Conservation (phyloP, 2,329 filamentous ascomycete genomes). For the Claviceps maximensis region DNA sequence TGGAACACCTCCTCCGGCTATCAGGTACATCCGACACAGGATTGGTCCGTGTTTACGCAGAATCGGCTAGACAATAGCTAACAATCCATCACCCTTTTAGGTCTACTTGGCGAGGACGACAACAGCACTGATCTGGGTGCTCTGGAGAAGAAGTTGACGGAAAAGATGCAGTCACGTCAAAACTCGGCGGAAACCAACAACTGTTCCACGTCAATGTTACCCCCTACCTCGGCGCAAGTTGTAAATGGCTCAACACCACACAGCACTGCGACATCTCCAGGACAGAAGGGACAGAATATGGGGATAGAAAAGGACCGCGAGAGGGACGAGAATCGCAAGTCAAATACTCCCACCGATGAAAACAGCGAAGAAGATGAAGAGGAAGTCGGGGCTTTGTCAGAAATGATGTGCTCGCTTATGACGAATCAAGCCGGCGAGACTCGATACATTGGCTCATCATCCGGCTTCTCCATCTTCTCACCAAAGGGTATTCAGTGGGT, state of each 20-base stretch:
- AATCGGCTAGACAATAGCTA: background rate
- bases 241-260: constrained; percentile 33
- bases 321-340: constrained; percentile 21
- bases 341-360: constrained; percentile 24
- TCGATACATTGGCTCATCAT: constrained; percentile 94
- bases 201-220: constrained; percentile 36
- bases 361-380: constrained; percentile 37
- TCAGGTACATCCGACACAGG: constrained; percentile 39
- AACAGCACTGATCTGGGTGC: constrained; percentile 78
- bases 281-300: constrained; percentile 20
- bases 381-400: constrained; percentile 77
- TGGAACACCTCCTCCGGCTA: constrained; percentile 81
- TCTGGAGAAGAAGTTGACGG: constrained; percentile 61
- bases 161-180: constrained; percentile 35
- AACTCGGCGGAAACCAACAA: constrained; percentile 31
- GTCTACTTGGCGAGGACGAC: constrained; percentile 75
- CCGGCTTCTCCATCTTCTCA: constrained; percentile 96
- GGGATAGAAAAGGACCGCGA: constrained; percentile 24
- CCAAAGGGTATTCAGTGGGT: constrained; percentile 98
- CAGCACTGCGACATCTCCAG: constrained; percentile 42
- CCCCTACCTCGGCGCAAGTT: constrained; percentile 29
- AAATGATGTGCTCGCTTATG: constrained; percentile 98
- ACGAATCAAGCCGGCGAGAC: constrained; percentile 93
- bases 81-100: constrained; percentile 19
- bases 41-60: background rate